These are phyloP conservation scores for Yamadazyma nakazawae DNA, from an alignment of 805 yeast species.

Conservation along the genomic window DNA sequence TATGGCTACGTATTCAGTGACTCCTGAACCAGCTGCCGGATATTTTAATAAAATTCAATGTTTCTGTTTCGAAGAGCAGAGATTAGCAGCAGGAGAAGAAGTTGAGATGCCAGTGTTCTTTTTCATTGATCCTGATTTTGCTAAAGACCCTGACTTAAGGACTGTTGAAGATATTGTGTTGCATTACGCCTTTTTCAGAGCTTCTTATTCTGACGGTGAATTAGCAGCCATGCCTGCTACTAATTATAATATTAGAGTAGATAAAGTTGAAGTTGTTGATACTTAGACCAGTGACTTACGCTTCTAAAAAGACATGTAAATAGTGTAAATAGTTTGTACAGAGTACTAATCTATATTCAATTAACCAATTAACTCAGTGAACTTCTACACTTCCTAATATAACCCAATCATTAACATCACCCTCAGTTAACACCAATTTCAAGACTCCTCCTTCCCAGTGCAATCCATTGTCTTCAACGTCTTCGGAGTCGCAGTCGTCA, in stretches of 20 bases:
- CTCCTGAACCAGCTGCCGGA: conserved; percentile 95
- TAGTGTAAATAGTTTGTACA: neutral
- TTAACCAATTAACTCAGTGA: conserved; percentile 18
- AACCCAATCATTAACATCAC: conserved; percentile 68
- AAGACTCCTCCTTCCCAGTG: conserved; percentile 72
- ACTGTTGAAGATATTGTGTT: conserved; percentile 85
- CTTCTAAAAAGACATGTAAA: neutral
- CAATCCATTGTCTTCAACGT: conserved; percentile 29
- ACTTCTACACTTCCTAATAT: conserved; percentile 53
- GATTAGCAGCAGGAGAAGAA: conserved; percentile 91
- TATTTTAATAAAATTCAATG: conserved; percentile 97
- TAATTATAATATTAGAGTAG: neutral
- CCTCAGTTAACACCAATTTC: conserved; percentile 66
- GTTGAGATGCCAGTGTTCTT: conserved; percentile 97
- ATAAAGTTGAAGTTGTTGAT: neutral
- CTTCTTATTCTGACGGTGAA: conserved; percentile 42
- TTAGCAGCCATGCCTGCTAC: conserved; percentile 30
- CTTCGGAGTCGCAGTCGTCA: conserved; percentile 38
- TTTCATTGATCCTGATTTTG: conserved; percentile 34
- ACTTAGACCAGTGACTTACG: neutral
- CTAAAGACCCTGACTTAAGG: conserved; percentile 70
- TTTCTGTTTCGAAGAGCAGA: conserved; percentile 96
- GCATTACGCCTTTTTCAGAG: conserved; percentile 88
- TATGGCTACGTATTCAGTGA: conserved; percentile 96
- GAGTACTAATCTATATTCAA: neutral